Conservation (phyloP, 1,284 basidiomycete genomes). For the Ceratorhiza oryzae-sativae region DNA sequence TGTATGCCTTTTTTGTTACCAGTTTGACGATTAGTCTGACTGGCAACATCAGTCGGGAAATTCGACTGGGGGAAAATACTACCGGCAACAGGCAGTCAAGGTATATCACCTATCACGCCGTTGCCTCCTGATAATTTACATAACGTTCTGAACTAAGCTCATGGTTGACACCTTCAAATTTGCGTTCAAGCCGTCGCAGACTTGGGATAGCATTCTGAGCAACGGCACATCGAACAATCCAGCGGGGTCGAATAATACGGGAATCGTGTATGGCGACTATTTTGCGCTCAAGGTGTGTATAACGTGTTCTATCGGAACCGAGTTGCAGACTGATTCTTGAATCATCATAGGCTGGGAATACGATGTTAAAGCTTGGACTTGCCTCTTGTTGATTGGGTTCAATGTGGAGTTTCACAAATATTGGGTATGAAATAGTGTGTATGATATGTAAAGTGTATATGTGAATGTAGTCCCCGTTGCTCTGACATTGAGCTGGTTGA, state of each 20-base stretch:
- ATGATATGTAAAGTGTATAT: too few relatives aligned
- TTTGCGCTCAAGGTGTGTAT: conserved; percentile 24
- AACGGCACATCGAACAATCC: conserved; percentile 72
- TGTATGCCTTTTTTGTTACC: background rate
- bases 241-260: conserved; percentile 62
- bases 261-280: conserved; percentile 63
- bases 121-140: background rate
- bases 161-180: conserved; percentile 60
- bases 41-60: conserved; percentile 48
- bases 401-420: too few relatives aligned
- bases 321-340: background rate
- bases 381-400: conserved; percentile 27
- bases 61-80: conserved; percentile 53
- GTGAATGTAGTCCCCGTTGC: too few relatives aligned
- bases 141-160: conserved; percentile 52
- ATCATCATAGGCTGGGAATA: conserved; percentile 32
- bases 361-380: conserved; percentile 32
- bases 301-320: background rate
- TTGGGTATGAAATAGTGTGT: too few relatives aligned
- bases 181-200: conserved; percentile 55
- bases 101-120: conserved; percentile 47
- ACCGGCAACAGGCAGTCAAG: conserved; percentile 59
- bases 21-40: background rate
- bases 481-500: too few relatives aligned
- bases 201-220: conserved; percentile 67